phyloP scores from a whole-genome alignment of 2,329 filamentous ascomycete species.

The Thelonectria olida region DNA sequence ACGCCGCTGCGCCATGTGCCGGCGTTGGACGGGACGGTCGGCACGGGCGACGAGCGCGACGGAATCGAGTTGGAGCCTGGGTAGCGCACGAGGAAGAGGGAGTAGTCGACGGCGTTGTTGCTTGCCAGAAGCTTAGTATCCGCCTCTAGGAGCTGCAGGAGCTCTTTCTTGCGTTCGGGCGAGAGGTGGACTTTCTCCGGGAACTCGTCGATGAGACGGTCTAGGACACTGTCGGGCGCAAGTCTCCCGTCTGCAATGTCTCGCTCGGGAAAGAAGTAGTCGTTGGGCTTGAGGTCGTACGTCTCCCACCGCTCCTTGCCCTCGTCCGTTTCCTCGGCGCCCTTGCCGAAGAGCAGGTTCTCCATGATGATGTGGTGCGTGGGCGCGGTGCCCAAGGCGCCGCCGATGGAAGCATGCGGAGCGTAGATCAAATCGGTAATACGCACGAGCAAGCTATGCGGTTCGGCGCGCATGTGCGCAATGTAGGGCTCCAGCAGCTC shows the following conservation, averaged over 20 bases:
- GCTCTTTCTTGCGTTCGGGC: slow-evolving; percentile 61
- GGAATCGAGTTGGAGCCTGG: slow-evolving; percentile 30
- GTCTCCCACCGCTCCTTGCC: slow-evolving; percentile 65
- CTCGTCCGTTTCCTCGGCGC: slow-evolving; percentile 50
- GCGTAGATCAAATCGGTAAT: slow-evolving; percentile 76
- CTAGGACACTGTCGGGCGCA: slow-evolving; percentile 71
- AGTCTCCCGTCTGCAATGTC: slow-evolving; percentile 73
- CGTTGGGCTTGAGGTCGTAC: slow-evolving; percentile 78
- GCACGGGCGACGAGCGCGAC: slow-evolving; percentile 45
- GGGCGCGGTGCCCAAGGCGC: slow-evolving; percentile 67
- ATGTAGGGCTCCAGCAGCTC: slow-evolving; percentile 73
- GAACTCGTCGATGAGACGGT: slow-evolving; percentile 73
- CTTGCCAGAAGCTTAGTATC: slow-evolving; percentile 72
- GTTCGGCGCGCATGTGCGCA: slow-evolving; percentile 68
- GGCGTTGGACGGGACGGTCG: slow-evolving; percentile 43
- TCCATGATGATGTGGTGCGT: slow-evolving; percentile 83
- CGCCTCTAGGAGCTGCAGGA: slow-evolving; percentile 63
- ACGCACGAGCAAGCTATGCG: slow-evolving; percentile 71
- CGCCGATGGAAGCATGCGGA: slow-evolving; percentile 65
- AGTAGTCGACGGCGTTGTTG: slow-evolving; percentile 78
- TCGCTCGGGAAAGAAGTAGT: slow-evolving; percentile 80
- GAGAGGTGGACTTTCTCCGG: slow-evolving; percentile 70
- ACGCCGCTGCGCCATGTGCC: slow-evolving; percentile 69
- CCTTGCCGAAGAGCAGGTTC: slow-evolving; percentile 73
- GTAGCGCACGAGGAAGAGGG: slow-evolving; percentile 72